Conservation (phyloP, 108 stramenopile genomes). For the Stephanodiscus minutulus region DNA sequence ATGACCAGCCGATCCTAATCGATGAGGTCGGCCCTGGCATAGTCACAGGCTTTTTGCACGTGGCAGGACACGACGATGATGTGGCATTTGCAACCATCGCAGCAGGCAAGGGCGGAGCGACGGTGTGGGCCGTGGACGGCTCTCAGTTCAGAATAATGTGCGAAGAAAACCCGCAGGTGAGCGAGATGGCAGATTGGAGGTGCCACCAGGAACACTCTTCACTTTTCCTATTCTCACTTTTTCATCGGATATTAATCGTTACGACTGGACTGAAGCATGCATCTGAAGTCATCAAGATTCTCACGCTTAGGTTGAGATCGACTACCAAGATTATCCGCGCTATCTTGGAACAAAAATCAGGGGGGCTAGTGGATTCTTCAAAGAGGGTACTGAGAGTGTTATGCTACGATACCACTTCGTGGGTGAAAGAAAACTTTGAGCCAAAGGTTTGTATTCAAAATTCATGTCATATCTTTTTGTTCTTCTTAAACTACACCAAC, state of each 20-base stretch:
- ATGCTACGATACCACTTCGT: slow-evolving; percentile 70
- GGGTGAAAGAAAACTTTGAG: slow-evolving; percentile 58
- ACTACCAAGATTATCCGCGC: slow-evolving; percentile 34
- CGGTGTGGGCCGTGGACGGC: slow-evolving; percentile 48
- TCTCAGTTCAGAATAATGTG: slow-evolving; percentile 35
- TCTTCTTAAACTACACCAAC: not conserved
- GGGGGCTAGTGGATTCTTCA: not conserved
- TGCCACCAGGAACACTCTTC: not conserved
- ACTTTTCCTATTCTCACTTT: not conserved
- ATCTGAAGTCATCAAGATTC: slow-evolving; percentile 8
- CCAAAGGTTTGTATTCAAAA: slow-evolving; percentile 20
- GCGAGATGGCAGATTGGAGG: not conserved
- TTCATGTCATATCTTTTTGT: not conserved
- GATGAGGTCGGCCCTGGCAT: slow-evolving; percentile 21
- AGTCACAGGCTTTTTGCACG: slow-evolving; percentile 52
- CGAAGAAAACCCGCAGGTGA: slow-evolving; percentile 10
- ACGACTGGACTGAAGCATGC: slow-evolving; percentile 6
- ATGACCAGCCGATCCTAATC: slow-evolving; percentile 3
- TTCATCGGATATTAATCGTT: not conserved
- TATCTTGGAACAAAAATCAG: slow-evolving; percentile 21
- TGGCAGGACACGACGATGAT: slow-evolving; percentile 44
- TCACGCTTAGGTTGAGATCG: slow-evolving; percentile 10
- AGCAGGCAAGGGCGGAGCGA: slow-evolving; percentile 40
- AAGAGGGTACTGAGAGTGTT: slow-evolving; percentile 47
- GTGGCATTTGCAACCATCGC: slow-evolving; percentile 53